These are phyloP conservation scores for Rhododendron griersonianum DNA, from an alignment of 148 eudicot species.

Conservation along the genomic window DNA sequence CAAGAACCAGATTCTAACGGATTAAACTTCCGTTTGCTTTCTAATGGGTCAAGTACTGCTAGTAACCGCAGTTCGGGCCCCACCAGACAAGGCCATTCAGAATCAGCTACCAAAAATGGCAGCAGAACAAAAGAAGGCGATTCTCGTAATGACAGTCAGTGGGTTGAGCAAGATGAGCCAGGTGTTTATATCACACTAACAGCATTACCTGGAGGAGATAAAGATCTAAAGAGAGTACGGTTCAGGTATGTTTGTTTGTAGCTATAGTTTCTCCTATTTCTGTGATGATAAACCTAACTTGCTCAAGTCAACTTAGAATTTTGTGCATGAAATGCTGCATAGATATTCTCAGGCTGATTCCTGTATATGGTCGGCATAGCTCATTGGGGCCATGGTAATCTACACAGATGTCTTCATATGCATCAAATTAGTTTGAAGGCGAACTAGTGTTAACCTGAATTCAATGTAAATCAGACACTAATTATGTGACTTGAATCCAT, in stretches of 20 bases:
- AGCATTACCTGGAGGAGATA: constrained; percentile 81
- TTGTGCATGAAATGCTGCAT: constrained; percentile 3
- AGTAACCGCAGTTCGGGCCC: constrained; percentile 48
- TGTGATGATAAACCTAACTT: background rate
- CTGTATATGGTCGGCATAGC: background rate
- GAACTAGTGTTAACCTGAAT: background rate
- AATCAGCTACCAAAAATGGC: constrained; percentile 50
- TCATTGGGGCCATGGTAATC: background rate
- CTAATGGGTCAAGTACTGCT: constrained; percentile 59
- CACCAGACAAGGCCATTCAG: constrained; percentile 44
- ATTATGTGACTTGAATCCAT: background rate
- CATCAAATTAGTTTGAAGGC: background rate
- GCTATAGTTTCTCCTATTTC: constrained; percentile 9
- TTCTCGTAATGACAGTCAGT: constrained; percentile 58
- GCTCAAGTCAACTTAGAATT: background rate
- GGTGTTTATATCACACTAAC: constrained; percentile 93
- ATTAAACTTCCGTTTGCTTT: constrained; percentile 38
- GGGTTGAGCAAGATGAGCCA: constrained; percentile 98
- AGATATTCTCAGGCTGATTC: background rate
- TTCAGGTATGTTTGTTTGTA: constrained; percentile 57
- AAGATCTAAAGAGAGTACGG: constrained; percentile 92
- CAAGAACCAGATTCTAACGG: constrained; percentile 54
- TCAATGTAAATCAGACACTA: background rate
- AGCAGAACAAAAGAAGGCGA: constrained; percentile 62
- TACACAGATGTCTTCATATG: background rate